These are phyloP conservation scores for Picocystis salinarum DNA, from an alignment of 139 green algal genomes.

Conservation along the genomic window DNA sequence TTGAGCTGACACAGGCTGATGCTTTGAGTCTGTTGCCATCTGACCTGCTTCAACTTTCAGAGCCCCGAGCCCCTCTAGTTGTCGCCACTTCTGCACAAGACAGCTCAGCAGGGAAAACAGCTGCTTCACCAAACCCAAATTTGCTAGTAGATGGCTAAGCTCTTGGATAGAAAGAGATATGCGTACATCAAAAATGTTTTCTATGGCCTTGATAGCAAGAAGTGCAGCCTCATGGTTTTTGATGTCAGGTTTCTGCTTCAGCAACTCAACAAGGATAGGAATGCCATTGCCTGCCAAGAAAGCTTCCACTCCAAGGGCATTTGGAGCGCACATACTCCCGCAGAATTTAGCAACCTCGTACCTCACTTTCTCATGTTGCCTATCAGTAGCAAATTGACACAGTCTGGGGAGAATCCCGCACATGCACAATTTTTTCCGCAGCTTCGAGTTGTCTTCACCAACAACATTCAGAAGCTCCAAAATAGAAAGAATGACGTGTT, in stretches of 20 bases:
- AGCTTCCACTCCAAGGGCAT: not conserved
- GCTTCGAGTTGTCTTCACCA: conserved; percentile 14
- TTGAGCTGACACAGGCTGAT: no score
- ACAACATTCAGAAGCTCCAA: conserved; percentile 36
- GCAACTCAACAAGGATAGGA: conserved; percentile 26
- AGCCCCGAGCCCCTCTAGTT: no score
- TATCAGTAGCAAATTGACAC: conserved; percentile 19
- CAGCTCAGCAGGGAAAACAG: no score
- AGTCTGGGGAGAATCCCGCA: conserved; percentile 47
- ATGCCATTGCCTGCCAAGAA: not conserved
- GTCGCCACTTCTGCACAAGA: no score
- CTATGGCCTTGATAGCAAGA: no score
- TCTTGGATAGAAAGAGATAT: no score
- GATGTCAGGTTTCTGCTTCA: conserved; percentile 30
- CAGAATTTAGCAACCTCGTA: conserved; percentile 8
- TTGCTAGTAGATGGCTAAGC: no score
- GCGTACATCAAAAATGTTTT: no score
- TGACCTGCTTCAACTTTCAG: no score
- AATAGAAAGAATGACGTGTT: conserved; percentile 20
- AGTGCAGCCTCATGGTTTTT: conserved; percentile 3
- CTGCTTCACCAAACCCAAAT: no score
- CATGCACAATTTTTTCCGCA: conserved; percentile 37
- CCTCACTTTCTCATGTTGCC: not conserved
- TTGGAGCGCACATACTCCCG: not conserved
- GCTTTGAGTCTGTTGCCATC: no score